Conservation (phyloP, 2,329 filamentous ascomycete genomes). For the Thielaviopsis populi region DNA sequence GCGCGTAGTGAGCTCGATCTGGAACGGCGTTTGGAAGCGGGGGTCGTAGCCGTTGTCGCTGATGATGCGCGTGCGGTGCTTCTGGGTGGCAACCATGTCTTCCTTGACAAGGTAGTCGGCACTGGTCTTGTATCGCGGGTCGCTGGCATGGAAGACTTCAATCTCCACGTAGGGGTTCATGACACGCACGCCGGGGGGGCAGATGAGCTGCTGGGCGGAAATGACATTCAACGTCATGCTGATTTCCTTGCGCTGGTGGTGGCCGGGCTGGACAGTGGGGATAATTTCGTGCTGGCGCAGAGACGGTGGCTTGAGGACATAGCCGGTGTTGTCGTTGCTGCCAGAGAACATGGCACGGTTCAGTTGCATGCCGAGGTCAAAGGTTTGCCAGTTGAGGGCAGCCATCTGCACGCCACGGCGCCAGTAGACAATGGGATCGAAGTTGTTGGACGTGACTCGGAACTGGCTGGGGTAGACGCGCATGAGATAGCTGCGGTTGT, state of each 20-base stretch:
- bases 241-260: slow-evolving; percentile 67
- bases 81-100: slow-evolving; percentile 46
- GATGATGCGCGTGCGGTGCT: slow-evolving; percentile 65
- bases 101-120: slow-evolving; percentile 41
- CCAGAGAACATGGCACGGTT: slow-evolving; percentile 97
- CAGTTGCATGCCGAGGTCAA: slow-evolving; percentile 86
- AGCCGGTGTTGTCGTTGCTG: slow-evolving; percentile 72
- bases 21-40: slow-evolving; percentile 64
- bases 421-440: slow-evolving; percentile 89
- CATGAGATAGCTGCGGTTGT: slow-evolving; percentile 87
- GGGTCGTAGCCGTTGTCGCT: slow-evolving; percentile 90
- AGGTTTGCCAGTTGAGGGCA: slow-evolving; percentile 96
- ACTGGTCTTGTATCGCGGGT: slow-evolving; percentile 77
- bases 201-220: slow-evolving; percentile 87
- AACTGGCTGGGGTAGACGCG: slow-evolving; percentile 79
- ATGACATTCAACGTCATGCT: slow-evolving; percentile 77
- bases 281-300: slow-evolving; percentile 57
- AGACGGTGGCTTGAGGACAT: slow-evolving; percentile 82
- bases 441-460: slow-evolving; percentile 79
- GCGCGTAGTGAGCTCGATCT: slow-evolving; percentile 77
- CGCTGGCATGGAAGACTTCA: slow-evolving; percentile 86
- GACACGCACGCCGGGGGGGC: slow-evolving; percentile 54
- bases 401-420: slow-evolving; percentile 94
- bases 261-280: slow-evolving; percentile 29
- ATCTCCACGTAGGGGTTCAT: slow-evolving; percentile 92